Base-by-base conservation (phyloP, 305 asterid genomes). In the Plantago rigida region DNA sequence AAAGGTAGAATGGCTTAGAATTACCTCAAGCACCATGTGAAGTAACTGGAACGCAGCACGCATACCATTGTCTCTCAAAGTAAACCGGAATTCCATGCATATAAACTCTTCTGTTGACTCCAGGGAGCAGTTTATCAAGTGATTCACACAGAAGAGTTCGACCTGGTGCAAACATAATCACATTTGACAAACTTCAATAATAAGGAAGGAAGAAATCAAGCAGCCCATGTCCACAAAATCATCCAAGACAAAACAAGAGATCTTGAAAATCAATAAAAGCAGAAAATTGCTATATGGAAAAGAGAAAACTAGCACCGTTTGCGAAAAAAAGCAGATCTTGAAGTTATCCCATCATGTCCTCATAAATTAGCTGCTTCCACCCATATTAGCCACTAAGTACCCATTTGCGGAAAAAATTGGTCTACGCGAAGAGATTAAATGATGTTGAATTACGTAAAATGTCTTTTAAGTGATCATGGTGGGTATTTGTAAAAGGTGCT, bases 21-120 rank as follows among this genome's bases (percentile, higher is more conserved):
- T 75, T 83, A 93, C 99, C 99, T 93, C 90, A 64, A 93, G 99
- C 22, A 93, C 97, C 99, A 89, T 93, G 78, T 93, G 99, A 74
- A 93, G 99, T 66, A 93, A 82, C 82, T 93, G 97, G 75, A 93
- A 93, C 75, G 99, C 99, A 63, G 97, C 99, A 68, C 85, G 86
- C 99, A 93, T 93, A 46, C 97, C 99, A 75, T 81, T 69, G 71
- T 89, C 97, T 76, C 96, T 87, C 73, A 93, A 75, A 57, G 96
- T 89, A 75, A 93, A 93, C 51, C 96, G 94, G 57, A 93, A 89
- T 75, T 93, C 99, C 95, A 89, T 93, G 84, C 96, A 87, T 71
- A 93, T 87, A 76, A 89, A 93, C 81, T 93, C 99, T 74, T 93
- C 99, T 13, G 97, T 93, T 51, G 99, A 93, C 82, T 93, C 99